These are phyloP conservation scores for Mortierella sp. DNA, from an alignment of 371 early-diverging fungal species.

Conservation along the genomic window DNA sequence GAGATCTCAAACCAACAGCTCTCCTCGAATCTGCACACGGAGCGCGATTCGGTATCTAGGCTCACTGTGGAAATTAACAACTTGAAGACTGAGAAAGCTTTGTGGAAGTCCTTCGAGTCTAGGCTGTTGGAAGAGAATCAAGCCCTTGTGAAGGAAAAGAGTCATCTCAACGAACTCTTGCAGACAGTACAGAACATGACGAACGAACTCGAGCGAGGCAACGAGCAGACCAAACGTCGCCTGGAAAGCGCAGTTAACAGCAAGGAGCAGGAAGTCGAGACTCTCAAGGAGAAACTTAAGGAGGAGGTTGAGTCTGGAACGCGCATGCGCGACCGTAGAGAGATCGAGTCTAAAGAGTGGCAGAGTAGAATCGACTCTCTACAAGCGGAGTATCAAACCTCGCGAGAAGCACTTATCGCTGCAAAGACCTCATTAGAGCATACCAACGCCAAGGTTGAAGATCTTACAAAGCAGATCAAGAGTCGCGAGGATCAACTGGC, in stretches of 20 bases:
- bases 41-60: constrained; percentile 56
- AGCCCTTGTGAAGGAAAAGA: constrained; percentile 59
- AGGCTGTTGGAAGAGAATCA: constrained; percentile 63
- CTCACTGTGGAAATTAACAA: constrained; percentile 60
- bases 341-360: constrained; percentile 57
- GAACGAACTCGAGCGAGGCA: constrained; percentile 57
- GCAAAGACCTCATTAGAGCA: constrained; percentile 58
- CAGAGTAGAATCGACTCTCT: constrained; percentile 54
- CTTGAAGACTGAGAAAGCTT: constrained; percentile 60
- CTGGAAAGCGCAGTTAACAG: constrained; percentile 58
- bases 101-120: constrained; percentile 62
- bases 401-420: constrained; percentile 52
- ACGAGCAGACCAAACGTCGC: constrained; percentile 56
- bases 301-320: constrained; percentile 46
- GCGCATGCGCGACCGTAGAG: constrained; percentile 52
- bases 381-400: constrained; percentile 49
- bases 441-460: constrained; percentile 59
- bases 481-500: constrained; percentile 56
- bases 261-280: constrained; percentile 61
- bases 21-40: constrained; percentile 57
- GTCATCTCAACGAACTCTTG: constrained; percentile 55
- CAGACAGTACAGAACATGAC: constrained; percentile 55
- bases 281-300: constrained; percentile 53
- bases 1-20: constrained; percentile 50
- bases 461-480: constrained; percentile 62